Evolutionary conservation across 78 protist genomes (phyloP).

Genomic region (Emiliania huxleyi): DNA sequence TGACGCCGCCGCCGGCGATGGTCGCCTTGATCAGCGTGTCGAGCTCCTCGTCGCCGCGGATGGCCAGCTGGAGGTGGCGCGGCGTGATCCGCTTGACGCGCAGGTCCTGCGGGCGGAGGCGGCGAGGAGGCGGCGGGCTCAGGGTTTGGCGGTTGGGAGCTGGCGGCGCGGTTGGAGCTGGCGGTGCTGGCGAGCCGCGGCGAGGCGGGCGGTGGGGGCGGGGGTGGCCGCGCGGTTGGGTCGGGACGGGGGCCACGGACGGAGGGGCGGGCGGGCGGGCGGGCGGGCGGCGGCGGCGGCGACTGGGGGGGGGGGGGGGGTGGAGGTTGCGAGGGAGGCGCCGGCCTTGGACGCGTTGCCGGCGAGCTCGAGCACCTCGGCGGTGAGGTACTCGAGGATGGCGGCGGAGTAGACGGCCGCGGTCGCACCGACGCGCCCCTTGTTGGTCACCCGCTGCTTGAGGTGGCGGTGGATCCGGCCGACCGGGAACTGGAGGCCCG

Average conservation of each 20-base stretch:
- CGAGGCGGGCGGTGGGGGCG: no score
- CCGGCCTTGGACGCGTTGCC: conserved; percentile 85
- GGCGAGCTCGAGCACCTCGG: conserved; percentile 90
- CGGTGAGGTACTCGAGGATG: conserved; percentile 84
- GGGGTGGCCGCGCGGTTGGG: no score
- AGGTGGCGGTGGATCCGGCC: conserved; percentile 90
- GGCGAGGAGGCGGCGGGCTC: no score
- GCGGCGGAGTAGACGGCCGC: conserved; percentile 95
- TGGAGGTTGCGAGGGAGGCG: no score
- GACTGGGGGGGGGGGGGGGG: no score
- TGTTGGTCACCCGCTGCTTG: conserved; percentile 66
- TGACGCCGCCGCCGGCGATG: conserved; percentile 95
- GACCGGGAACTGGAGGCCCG: conserved; percentile 75
- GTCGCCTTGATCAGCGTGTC: conserved; percentile 86
- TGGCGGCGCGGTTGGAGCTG: no score
- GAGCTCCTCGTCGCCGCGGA: conserved; percentile 93
- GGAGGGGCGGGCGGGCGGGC: no score
- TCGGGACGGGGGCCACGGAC: no score
- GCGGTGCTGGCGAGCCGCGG: no score
- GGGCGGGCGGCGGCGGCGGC: no score
- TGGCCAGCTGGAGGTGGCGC: conserved; percentile 94
- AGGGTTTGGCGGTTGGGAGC: no score
- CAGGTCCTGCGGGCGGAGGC: no score
- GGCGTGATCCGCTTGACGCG: conserved; percentile 91
- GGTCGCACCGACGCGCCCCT: conserved; percentile 82